Conservation (phyloP, 495 filamentous ascomycete genomes). For the Tricharina praecox region DNA sequence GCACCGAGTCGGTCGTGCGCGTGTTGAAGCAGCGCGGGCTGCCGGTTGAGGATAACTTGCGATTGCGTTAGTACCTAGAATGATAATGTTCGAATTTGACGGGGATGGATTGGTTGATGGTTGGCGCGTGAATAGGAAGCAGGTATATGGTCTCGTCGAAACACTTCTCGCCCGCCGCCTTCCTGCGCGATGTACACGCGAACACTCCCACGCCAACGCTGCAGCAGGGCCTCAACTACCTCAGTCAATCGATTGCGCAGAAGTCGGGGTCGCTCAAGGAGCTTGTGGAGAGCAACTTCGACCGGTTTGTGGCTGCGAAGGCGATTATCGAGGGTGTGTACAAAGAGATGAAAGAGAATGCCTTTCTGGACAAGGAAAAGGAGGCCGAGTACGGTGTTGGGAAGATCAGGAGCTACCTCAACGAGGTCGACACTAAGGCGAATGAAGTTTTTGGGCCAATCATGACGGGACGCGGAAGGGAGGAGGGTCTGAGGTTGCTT, state of each 20-base stretch:
- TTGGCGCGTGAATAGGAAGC: slow-evolving; percentile 41
- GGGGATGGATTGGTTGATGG: no score
- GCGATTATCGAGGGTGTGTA: slow-evolving; percentile 96
- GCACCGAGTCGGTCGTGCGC: slow-evolving; percentile 64
- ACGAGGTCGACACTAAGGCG: slow-evolving; percentile 79
- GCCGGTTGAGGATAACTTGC: slow-evolving; percentile 67
- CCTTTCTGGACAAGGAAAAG: slow-evolving; percentile 51
- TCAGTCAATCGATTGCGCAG: slow-evolving; percentile 83
- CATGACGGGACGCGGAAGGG: slow-evolving; percentile 77
- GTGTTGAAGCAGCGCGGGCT: slow-evolving; percentile 58
- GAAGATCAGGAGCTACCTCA: slow-evolving; percentile 70
- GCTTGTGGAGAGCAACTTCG: slow-evolving; percentile 91
- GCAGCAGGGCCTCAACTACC: slow-evolving; percentile 58
- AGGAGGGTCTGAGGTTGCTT: slow-evolving; percentile 64
- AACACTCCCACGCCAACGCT: slow-evolving; percentile 64
- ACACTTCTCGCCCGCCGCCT: slow-evolving; percentile 80
- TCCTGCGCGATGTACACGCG: slow-evolving; percentile 78
- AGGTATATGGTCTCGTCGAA: slow-evolving; percentile 88
- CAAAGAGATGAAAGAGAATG: slow-evolving; percentile 91
- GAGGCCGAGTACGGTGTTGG: slow-evolving; percentile 89
- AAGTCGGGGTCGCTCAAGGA: slow-evolving; percentile 92
- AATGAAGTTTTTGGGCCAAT: slow-evolving; percentile 96
- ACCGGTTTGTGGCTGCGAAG: slow-evolving; percentile 90
- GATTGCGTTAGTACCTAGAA: slow-evolving; percentile 44
- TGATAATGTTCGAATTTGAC: no score